Evolutionary conservation across 768 basidiomycete species (phyloP), one percentile per base, ranked within the genome.

Genomic region (Mycena chlorophos): DNA sequence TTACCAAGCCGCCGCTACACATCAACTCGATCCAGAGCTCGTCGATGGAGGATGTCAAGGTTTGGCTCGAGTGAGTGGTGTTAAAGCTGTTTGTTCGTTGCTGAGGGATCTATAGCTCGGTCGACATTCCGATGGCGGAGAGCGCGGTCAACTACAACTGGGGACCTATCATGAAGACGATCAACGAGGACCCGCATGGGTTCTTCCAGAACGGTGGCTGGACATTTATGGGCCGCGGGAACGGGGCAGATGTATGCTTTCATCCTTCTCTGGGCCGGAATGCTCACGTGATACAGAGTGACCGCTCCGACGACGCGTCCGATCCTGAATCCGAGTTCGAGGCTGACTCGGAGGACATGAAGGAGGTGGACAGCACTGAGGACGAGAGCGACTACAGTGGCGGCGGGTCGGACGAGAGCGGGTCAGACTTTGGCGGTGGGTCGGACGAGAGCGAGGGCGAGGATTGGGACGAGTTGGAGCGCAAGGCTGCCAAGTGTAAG

Each of bases 181-280:
- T 98, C 73, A 97, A 97, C 60, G 96, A 98, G 61, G 92, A 88
- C 60, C 94, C 97, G 0, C 86, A 89, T 62, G 92, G 90, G 26
- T 99, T 98, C 76, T 99, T 95, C 85, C 88, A 88, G 58, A 85
- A 88, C 47, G 94, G 94, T n/a, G 97, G 97, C 30, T 98, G 96
- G 96, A 76, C 74, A 54, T 98, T 94, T 86, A 80, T 98, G 57
- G 85, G 87, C 14, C 87, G 87, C 38, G 76, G 83, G 10, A 82
- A 79, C 55, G 88, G 81, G 27, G 83, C 78, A 14, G 90, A 88
- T 68, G 90, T 90, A 53, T 60, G 81, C 72, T n/a, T 27, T 12
- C 23, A 50, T 19, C 3, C 30, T 43, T 27, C 29, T 27, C 27
- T 12, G 20, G 29, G 45, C 42, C 49, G 52, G 42, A 57, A 42